These are phyloP conservation scores for Pyrus hybrid DNA, from an alignment of 331 rosid species.

Conservation along the genomic window DNA sequence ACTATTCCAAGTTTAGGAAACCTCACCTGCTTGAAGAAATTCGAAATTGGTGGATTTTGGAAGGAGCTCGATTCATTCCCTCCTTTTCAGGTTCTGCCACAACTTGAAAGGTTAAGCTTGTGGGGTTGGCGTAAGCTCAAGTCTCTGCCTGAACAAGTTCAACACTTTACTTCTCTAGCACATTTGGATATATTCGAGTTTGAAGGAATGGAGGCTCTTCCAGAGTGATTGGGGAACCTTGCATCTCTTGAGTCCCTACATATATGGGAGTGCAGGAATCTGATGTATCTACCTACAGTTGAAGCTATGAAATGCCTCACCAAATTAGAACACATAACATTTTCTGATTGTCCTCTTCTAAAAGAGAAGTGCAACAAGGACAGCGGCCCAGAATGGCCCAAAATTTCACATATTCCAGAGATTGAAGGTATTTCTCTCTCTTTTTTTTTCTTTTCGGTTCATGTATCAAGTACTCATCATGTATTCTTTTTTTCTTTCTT, in stretches of 20 bases:
- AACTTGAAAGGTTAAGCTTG: not conserved
- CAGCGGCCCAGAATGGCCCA: not conserved
- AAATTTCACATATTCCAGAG: not conserved
- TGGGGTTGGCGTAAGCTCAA: not conserved
- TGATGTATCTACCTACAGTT: not conserved
- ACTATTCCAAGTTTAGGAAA: not conserved
- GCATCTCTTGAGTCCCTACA: not conserved
- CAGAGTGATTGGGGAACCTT: not conserved
- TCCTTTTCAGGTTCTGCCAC: not conserved
- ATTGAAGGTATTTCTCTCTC: not conserved
- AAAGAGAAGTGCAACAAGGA: not conserved
- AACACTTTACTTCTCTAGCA: not conserved
- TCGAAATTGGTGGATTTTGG: not conserved
- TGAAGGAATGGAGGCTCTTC: not conserved
- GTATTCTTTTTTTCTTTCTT: too few species aligned
- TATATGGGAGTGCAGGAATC: not conserved
- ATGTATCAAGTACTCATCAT: too few species aligned
- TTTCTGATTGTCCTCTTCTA: not conserved
- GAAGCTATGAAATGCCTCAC: not conserved
- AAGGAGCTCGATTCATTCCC: not conserved
- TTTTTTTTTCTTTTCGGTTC: too few species aligned
- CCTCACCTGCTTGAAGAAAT: not conserved
- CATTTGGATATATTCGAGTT: not conserved
- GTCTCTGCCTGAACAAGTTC: not conserved
- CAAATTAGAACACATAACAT: too few species aligned